Evolutionary conservation across 768 basidiomycete genomes (phyloP).

Genomic region (Cystofilobasidium ferigula): DNA sequence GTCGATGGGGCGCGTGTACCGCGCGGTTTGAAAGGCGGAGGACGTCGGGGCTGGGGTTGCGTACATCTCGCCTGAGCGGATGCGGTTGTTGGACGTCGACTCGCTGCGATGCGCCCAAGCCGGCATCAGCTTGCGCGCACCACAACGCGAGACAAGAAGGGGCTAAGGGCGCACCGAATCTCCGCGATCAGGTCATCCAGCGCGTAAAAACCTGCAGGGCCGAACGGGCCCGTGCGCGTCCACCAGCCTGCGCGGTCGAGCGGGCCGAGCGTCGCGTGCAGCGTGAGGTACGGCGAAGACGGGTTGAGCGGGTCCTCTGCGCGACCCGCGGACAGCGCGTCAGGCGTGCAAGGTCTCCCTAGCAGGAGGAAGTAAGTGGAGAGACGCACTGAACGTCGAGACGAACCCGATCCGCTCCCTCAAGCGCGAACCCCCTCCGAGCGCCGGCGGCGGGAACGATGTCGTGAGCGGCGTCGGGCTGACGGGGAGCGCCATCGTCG

Average conservation of each 20-base stretch:
- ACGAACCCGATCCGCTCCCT: conserved; percentile 13
- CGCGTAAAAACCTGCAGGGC: conserved; percentile 15
- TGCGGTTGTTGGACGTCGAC: conserved; percentile 24
- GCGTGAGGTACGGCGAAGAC: conserved; percentile 7
- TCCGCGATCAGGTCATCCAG: conserved; percentile 25
- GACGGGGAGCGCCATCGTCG: too few species aligned
- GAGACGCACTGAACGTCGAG: conserved; percentile 16
- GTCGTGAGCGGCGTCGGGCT: not conserved
- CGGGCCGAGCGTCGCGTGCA: conserved; percentile 23
- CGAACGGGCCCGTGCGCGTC: conserved; percentile 1
- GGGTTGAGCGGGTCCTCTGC: conserved; percentile 25
- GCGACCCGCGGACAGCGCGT: not conserved
- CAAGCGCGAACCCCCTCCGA: not conserved
- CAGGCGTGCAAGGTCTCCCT: not conserved
- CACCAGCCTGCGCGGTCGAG: conserved; percentile 17
- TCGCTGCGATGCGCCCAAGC: not conserved
- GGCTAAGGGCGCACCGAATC: conserved; percentile 17
- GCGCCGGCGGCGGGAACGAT: not conserved
- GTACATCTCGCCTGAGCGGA: conserved; percentile 9
- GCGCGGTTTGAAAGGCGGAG: not conserved
- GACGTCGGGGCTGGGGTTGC: not conserved
- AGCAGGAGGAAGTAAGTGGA: not conserved
- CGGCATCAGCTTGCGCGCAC: not conserved
- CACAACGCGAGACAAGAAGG: not conserved
- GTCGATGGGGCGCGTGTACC: conserved; percentile 4